These are phyloP conservation scores for Pythium monospermum DNA, from an alignment of 352 stramenopile genomes.

Conservation along the genomic window DNA sequence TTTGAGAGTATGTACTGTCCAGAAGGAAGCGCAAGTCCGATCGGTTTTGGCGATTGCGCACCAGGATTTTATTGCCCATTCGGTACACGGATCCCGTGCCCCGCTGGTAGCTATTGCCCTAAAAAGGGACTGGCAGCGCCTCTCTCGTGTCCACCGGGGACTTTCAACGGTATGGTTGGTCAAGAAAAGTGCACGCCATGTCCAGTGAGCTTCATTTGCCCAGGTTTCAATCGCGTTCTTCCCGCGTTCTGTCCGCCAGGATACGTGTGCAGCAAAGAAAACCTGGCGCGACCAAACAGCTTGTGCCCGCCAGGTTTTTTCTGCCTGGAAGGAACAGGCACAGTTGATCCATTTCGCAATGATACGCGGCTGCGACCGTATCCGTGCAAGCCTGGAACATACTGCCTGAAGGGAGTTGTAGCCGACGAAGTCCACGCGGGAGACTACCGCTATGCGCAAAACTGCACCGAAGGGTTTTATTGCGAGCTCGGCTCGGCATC, in stretches of 20 bases:
- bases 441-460: conserved; percentile 90
- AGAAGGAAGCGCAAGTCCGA: conserved; percentile 78
- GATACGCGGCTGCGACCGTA: conserved; percentile 95
- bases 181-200: conserved; percentile 88
- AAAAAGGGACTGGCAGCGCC: conserved; percentile 72
- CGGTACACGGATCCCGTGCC: conserved; percentile 84
- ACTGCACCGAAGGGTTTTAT: conserved; percentile 93
- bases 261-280: conserved; percentile 88
- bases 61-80: conserved; percentile 92
- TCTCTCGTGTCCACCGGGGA: conserved; percentile 87
- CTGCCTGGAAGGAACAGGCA: conserved; percentile 92
- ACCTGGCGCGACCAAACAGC: conserved; percentile 86
- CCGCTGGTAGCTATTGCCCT: conserved; percentile 91
- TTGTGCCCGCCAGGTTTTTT: conserved; percentile 94
- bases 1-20: conserved; percentile 90
- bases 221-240: conserved; percentile 88
- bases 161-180: conserved; percentile 92
- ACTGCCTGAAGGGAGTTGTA: conserved; percentile 94
- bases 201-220: conserved; percentile 92
- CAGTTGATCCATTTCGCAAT: conserved; percentile 94
- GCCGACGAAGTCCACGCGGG: conserved; percentile 81
- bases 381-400: conserved; percentile 93
- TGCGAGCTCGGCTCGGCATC: conserved; percentile 91
- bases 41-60: conserved; percentile 81
- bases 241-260: conserved; percentile 90